These are phyloP conservation scores for Plantago lanceolata DNA, from an alignment of 305 asterid species.

Conservation along the genomic window DNA sequence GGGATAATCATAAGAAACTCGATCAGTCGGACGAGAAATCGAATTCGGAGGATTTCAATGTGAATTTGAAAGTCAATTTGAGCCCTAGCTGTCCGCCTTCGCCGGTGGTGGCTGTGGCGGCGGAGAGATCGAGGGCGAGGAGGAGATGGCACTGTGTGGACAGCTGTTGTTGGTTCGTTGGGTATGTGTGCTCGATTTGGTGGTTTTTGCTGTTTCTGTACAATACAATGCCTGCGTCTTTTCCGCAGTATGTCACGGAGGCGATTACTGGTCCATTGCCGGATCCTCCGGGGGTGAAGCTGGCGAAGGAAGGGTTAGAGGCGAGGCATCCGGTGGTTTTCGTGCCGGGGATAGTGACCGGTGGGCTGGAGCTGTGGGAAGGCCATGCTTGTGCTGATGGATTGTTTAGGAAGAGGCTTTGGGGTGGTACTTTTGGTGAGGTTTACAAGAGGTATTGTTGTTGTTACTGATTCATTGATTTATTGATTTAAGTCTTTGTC, in stretches of 20 bases:
- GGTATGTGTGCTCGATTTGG: conserved; percentile 72
- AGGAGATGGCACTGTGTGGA: conserved; percentile 58
- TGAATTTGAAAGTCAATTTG: conserved; percentile 19
- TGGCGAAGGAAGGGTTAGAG: conserved; percentile 60
- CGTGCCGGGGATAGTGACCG: conserved; percentile 86
- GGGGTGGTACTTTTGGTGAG: conserved; percentile 91
- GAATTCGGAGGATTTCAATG: conserved; percentile 18
- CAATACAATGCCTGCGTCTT: conserved; percentile 73
- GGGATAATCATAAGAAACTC: conserved; percentile 14
- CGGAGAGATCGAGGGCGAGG: conserved; percentile 22
- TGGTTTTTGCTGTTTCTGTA: conserved; percentile 64
- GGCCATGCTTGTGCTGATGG: conserved; percentile 81
- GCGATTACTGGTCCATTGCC: conserved; percentile 79
- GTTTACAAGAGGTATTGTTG: conserved; percentile 57
- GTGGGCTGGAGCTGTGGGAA: conserved; percentile 92
- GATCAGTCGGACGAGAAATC: conserved; percentile 22
- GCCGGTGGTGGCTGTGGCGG: not conserved
- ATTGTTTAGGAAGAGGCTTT: conserved; percentile 67
- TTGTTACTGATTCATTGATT: not conserved
- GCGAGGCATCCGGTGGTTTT: conserved; percentile 89
- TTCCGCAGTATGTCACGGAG: conserved; percentile 80
- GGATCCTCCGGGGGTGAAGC: conserved; percentile 85
- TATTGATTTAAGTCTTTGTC: not conserved
- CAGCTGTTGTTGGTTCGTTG: conserved; percentile 75
- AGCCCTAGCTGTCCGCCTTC: conserved; percentile 8